Conservation (phyloP, 805 yeast genomes). For the Metschnikowia hibisci region DNA sequence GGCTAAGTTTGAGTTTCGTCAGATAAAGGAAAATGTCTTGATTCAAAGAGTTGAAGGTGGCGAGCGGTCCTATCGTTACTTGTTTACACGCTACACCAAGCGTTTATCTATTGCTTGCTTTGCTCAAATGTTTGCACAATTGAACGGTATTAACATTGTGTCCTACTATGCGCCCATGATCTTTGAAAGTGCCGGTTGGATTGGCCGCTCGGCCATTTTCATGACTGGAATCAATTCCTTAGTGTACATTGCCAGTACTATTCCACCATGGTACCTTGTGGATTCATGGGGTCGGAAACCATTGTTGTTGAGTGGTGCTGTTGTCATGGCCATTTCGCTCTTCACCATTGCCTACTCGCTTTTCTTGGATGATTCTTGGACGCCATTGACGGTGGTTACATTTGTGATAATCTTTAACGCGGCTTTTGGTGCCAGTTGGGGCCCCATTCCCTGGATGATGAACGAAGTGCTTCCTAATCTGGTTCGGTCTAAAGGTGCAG, state of each 20-base stretch:
- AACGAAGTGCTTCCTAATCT: constrained; percentile 82
- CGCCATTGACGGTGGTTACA: constrained; percentile 69
- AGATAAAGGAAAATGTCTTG: constrained; percentile 77
- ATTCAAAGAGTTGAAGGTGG: constrained; percentile 75
- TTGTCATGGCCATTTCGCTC: constrained; percentile 73
- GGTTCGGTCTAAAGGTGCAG: constrained; percentile 86
- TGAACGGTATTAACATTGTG: constrained; percentile 89
- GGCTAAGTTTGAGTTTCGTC: constrained; percentile 71
- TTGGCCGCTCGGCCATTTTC: constrained; percentile 78
- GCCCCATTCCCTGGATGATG: constrained; percentile 92
- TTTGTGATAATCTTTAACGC: constrained; percentile 80
- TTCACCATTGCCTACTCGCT: constrained; percentile 57
- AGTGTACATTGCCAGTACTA: constrained; percentile 48
- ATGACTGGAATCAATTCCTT: constrained; percentile 75
- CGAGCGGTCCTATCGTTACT: constrained; percentile 66
- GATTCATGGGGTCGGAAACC: constrained; percentile 91
- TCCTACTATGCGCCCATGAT: constrained; percentile 92
- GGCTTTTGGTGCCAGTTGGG: constrained; percentile 88
- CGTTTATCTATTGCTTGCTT: constrained; percentile 85
- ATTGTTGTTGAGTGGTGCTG: constrained; percentile 73
- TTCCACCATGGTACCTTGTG: constrained; percentile 89
- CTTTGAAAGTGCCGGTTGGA: constrained; percentile 94
- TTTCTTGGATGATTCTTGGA: constrained; percentile 34
- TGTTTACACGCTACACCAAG: constrained; percentile 71
- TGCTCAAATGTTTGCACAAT: constrained; percentile 87